Evolutionary conservation across 164 flowering plant species (phyloP).

Genomic region (Litsea cubeba): DNA sequence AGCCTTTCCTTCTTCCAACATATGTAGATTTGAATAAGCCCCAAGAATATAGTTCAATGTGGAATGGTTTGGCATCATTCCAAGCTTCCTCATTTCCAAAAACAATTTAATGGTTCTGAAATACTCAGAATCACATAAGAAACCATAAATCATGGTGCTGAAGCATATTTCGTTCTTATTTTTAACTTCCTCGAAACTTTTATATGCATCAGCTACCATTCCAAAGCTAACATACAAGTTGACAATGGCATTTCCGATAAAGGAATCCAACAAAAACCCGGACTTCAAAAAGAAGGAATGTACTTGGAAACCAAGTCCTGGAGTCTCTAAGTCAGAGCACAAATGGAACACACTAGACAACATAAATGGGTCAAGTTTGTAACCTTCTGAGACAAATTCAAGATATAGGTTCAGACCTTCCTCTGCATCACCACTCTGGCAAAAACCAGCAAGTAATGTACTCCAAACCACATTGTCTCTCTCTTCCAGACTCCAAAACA

Average conservation of each 20-base stretch:
- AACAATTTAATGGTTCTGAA: slow-evolving; percentile 15
- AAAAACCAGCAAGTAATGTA: slow-evolving; percentile 20
- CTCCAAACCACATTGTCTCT: slow-evolving; percentile 17
- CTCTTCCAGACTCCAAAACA: slow-evolving; percentile 13
- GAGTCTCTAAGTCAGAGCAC: slow-evolving; percentile 10
- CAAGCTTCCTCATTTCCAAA: slow-evolving; percentile 15
- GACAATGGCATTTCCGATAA: slow-evolving; percentile 20
- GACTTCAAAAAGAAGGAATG: slow-evolving; percentile 22
- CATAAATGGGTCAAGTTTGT: slow-evolving; percentile 17
- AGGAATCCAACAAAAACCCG: slow-evolving; percentile 19
- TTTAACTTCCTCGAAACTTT: slow-evolving; percentile 13
- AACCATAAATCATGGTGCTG: slow-evolving; percentile 14
- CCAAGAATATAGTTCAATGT: slow-evolving; percentile 14
- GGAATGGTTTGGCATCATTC: slow-evolving; percentile 10
- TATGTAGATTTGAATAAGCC: slow-evolving; percentile 12
- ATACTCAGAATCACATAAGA: slow-evolving; percentile 10
- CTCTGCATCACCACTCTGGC: slow-evolving; percentile 10
- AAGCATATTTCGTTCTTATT: slow-evolving; percentile 18
- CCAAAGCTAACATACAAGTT: slow-evolving; percentile 23
- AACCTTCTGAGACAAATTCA: slow-evolving; percentile 15
- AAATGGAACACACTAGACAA: slow-evolving; percentile 17
- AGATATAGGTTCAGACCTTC: slow-evolving; percentile 14
- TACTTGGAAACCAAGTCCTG: slow-evolving; percentile 21
- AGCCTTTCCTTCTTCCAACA: slow-evolving; percentile 11
- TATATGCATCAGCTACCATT: slow-evolving; percentile 13